These are phyloP conservation scores for Antitrichia curtipendula DNA, from an alignment of 225 moss, liverwort and hornwort genomes.

Conservation along the genomic window DNA sequence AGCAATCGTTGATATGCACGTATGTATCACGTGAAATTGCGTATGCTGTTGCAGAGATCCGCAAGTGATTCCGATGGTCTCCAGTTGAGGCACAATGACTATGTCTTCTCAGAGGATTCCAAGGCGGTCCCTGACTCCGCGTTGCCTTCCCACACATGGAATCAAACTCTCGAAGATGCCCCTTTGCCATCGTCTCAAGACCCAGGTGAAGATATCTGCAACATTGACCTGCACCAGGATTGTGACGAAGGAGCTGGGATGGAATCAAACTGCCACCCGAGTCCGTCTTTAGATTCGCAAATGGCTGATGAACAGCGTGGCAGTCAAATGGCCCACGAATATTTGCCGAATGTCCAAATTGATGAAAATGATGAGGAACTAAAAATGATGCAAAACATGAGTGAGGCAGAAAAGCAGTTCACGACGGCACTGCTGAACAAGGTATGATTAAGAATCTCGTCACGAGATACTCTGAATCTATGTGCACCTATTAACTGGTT, in stretches of 20 bases:
- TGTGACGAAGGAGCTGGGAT: slow-evolving; percentile 13
- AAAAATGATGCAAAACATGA: slow-evolving; percentile 22
- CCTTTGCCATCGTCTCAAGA: slow-evolving; percentile 13
- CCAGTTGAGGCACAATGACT: not conserved
- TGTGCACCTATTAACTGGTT: not conserved
- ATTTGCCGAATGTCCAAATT: not conserved
- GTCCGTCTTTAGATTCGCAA: not conserved
- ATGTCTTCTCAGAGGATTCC: not conserved
- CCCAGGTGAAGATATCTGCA: slow-evolving; percentile 29
- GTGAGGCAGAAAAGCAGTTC: slow-evolving; percentile 35
- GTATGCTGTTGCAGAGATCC: not conserved
- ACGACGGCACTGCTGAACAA: slow-evolving; percentile 18
- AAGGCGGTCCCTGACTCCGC: not conserved
- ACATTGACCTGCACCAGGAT: slow-evolving; percentile 23
- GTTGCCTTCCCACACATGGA: not conserved
- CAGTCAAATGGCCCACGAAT: not conserved
- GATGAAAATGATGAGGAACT: not conserved
- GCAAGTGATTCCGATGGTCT: not conserved
- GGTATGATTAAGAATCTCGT: not conserved
- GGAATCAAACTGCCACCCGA: not conserved
- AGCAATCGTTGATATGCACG: not conserved
- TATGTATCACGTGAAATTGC: not conserved
- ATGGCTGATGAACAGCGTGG: not conserved
- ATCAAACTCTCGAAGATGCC: not conserved
- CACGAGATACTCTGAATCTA: not conserved